Conservation (phyloP, 2,329 filamentous ascomycete species). For the Pseudogymnoascus sp. region DNA sequence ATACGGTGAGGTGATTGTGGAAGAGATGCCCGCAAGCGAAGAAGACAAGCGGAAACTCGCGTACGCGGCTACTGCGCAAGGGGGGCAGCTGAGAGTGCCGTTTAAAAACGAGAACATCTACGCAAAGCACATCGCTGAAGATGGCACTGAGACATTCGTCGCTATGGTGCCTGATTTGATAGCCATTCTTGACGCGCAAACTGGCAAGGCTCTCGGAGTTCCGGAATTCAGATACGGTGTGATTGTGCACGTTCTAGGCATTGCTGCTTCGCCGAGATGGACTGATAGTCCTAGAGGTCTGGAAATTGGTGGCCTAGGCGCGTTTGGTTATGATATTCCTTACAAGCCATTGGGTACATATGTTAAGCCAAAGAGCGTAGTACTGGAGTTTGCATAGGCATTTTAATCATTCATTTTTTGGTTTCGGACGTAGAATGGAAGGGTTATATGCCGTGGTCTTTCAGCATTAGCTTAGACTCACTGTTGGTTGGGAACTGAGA, state of each 20-base stretch:
- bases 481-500: neutral
- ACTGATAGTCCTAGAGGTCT: conserved; percentile 43
- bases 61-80: conserved; percentile 29
- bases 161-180: conserved; percentile 46
- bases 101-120: conserved; percentile 72
- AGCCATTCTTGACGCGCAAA: conserved; percentile 41
- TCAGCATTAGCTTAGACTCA: neutral
- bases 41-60: conserved; percentile 31
- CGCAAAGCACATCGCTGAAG: conserved; percentile 32
- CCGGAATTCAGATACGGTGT: conserved; percentile 51
- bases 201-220: conserved; percentile 45
- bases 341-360: conserved; percentile 48
- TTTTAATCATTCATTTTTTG: neutral
- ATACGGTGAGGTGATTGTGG: conserved; percentile 54
- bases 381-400: conserved; percentile 39
- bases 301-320: conserved; percentile 44
- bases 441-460: neutral
- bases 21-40: conserved; percentile 37
- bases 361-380: conserved; percentile 47
- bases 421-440: neutral
- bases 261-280: conserved; percentile 50
- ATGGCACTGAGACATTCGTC: conserved; percentile 30
- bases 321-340: conserved; percentile 43
- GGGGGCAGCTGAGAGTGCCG: conserved; percentile 54
- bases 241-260: conserved; percentile 46